phyloP scores from a whole-genome alignment of 2,329 filamentous ascomycete genomes.

The Fusarium mundagurra region DNA sequence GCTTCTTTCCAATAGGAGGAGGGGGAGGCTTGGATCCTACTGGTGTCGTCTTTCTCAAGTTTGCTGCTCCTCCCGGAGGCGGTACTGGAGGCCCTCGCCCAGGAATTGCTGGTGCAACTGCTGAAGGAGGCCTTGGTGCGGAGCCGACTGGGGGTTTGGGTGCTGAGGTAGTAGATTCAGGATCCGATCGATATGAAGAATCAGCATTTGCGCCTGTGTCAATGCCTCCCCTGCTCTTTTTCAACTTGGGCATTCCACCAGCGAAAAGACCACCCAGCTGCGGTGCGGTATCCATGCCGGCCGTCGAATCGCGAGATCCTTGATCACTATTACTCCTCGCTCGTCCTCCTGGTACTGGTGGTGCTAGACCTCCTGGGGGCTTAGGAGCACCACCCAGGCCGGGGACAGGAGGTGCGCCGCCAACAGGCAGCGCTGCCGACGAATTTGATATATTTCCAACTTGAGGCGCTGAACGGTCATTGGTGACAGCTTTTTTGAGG shows the following conservation, averaged over 20 bases:
- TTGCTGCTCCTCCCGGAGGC: slow-evolving; percentile 56
- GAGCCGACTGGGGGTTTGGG: slow-evolving; percentile 67
- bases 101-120: slow-evolving; percentile 31
- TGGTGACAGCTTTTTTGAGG: slow-evolving; percentile 88
- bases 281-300: slow-evolving; percentile 69
- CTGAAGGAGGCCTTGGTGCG: slow-evolving; percentile 62
- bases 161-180: slow-evolving; percentile 57
- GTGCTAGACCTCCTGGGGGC: slow-evolving; percentile 73
- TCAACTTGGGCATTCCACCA: slow-evolving; percentile 94
- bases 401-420: slow-evolving; percentile 85
- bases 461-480: slow-evolving; percentile 87
- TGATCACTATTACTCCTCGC: slow-evolving; percentile 87
- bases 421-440: slow-evolving; percentile 67
- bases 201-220: slow-evolving; percentile 70
- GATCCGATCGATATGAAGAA: slow-evolving; percentile 82
- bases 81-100: slow-evolving; percentile 46
- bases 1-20: slow-evolving; percentile 81
- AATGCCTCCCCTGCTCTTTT: slow-evolving; percentile 83
- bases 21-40: slow-evolving; percentile 70
- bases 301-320: slow-evolving; percentile 57
- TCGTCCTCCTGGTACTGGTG: slow-evolving; percentile 75
- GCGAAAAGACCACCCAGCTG: slow-evolving; percentile 90
- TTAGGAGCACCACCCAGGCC: slow-evolving; percentile 58
- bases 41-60: slow-evolving; percentile 67
- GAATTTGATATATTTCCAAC: slow-evolving; percentile 54